Base-by-base conservation (phyloP, 331 rosid genomes). In the Acacia pycnantha region DNA sequence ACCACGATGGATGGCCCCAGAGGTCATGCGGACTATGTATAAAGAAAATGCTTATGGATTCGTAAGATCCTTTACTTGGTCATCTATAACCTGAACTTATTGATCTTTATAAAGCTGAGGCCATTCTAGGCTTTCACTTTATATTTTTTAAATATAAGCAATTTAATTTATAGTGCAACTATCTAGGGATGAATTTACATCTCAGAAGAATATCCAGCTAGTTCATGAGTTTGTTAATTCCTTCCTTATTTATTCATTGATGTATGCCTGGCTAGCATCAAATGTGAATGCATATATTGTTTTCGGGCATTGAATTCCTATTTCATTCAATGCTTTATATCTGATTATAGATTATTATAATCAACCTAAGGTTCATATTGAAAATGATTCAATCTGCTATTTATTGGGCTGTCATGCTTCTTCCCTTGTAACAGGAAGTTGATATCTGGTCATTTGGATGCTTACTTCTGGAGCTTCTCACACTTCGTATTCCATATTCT, bases 381-480 rank as follows among this genome's bases (percentile, higher is more conserved):
- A 6, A 37, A 37, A 37, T 37, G 46, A 54, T 61, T 50, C 18
- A 35, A 14, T 56, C 77, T 77, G n/a, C 73, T 67, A n/a, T 78
- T 65, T 81, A 51, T 76, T 58, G 67, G 68, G 40, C 54, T 74
- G 37, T 73, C 76, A 82, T 43, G 7, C 79, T 12, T 82, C 73
- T 8, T 79, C 79, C 79, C 24, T 84, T 71, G 73, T 67, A 81
- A 83, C 95, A 96, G 99, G 97, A 92, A 89, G 91, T 89, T 70
- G 99, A 96, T 89, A 90, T 96, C 79, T 96, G 99, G 99, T 96
- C 98, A 19, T 96, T 91, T 88, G 99, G 99, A 80, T 96, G 99
- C 79, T 86, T 96, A 50, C 90, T 96, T 81, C 81, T 89, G 83
- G 99, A 96, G 87, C 83, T 96, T 87, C 83, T 94, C 84, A 92